Base-by-base conservation (phyloP, 2,329 filamentous ascomycete genomes). In the Tolypocladium nubicola region DNA sequence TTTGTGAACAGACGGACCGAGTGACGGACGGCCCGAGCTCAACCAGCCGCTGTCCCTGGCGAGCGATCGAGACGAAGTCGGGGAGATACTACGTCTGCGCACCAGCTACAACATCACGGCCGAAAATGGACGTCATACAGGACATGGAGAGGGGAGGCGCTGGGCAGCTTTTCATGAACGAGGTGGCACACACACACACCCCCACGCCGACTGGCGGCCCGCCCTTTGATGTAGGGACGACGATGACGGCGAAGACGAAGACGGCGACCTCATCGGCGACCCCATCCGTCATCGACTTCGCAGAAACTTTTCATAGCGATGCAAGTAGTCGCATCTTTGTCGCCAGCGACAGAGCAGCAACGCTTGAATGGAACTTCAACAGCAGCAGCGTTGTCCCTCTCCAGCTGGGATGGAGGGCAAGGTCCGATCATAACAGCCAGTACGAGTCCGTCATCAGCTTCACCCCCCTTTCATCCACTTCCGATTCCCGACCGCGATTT, bases 381-480 rank as follows among this genome's bases (percentile, higher is more conserved):
- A 37, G 8, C 47, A 2, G 13, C 4, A 21, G 5, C 47, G 30
- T 52, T 10, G 9, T 14, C 19, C 47, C 30, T 37, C 5, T 13
- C 4, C 2, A 21, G 19, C 19, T 52, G 47, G 47, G 2, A 35
- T 52, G 47, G 47, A 21, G 9, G 4, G 30, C 47, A 21, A 37
- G 47, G 30, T 5, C 11, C 26, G 11, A 21, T 30, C 47, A 13
- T 2, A 21, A 33, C 30, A 21, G 19, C 30, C 30, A 3, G 10
- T 52, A 52, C 30, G 10, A 37, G 2, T 9, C 9, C 37, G 13
- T 38, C 19, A 52, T 52, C 11, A 2, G 11, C 14, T 14, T 1
- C 19, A 21, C 30, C 19, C 0, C 1, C 33, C 2, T 35, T 35
- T 35, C 26, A 5, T 0, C 11, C 6, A 1, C 1, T 30, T 39